A percentile compares a stretch with the other conserved stretches of the same genome.
These are phyloP conservation scores for Kodamaea anthophila DNA, from an alignment of 1,139 yeast genomes.

Conservation along the genomic window DNA sequence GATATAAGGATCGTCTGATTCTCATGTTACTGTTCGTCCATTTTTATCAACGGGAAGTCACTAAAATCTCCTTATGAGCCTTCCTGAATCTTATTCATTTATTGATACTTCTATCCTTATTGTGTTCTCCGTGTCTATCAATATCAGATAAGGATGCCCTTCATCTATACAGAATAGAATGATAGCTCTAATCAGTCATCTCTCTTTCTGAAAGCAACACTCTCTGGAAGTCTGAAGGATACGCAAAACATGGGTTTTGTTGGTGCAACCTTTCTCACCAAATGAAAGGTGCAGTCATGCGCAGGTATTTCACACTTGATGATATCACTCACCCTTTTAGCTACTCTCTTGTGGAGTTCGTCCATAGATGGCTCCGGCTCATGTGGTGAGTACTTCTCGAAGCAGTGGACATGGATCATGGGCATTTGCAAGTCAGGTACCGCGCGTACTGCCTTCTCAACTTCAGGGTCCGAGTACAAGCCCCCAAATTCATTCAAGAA, in stretches of 20 bases:
- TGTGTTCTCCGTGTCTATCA: too few species aligned
- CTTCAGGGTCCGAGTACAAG: slow-evolving; percentile 43
- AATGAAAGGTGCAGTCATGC: slow-evolving; percentile 54
- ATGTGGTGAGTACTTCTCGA: slow-evolving; percentile 72
- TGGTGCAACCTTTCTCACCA: slow-evolving; percentile 92
- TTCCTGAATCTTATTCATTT: too few species aligned
- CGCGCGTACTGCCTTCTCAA: slow-evolving; percentile 25
- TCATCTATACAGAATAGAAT: too few species aligned
- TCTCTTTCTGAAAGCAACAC: slow-evolving; percentile 54
- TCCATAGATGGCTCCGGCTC: slow-evolving; percentile 67
- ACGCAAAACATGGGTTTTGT: slow-evolving; percentile 95
- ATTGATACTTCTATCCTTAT: too few species aligned
- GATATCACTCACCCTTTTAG: slow-evolving; percentile 48
- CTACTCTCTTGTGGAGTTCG: slow-evolving; percentile 59
- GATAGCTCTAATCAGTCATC: neutral
- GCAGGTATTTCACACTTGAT: slow-evolving; percentile 46
- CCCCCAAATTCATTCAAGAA: slow-evolving; percentile 76
- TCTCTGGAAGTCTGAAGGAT: slow-evolving; percentile 68
- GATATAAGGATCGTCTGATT: too few species aligned
- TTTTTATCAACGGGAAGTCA: too few species aligned
- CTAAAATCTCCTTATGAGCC: too few species aligned
- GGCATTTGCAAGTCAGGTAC: slow-evolving; percentile 59
- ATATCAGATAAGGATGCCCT: too few species aligned
- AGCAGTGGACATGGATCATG: slow-evolving; percentile 80
- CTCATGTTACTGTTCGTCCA: too few species aligned